Conservation (phyloP, 1,139 yeast species). For the Nadsonia starkeyi-henricii region DNA sequence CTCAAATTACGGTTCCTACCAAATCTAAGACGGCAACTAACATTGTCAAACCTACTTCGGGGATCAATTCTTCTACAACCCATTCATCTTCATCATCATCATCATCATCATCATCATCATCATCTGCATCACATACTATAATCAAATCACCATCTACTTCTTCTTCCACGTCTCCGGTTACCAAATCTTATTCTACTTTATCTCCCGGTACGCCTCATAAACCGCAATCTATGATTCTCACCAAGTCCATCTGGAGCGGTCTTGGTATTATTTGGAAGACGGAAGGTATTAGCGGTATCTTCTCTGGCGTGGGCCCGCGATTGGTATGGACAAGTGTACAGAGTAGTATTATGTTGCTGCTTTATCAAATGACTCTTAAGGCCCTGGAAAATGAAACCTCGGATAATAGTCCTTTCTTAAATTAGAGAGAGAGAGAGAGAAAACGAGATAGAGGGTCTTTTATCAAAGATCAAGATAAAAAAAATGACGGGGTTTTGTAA, state of each 20-base stretch:
- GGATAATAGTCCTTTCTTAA: background rate
- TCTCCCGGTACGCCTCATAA: conserved; percentile 6
- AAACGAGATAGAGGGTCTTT: no score
- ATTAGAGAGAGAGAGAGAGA: no score
- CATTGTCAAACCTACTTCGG: no score
- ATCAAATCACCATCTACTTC: background rate
- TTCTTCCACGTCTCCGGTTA: conserved; percentile 6
- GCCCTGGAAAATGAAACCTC: conserved; percentile 11
- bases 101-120: background rate
- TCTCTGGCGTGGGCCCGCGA: conserved; percentile 93
- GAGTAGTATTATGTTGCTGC: conserved; percentile 82
- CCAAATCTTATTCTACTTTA: conserved; percentile 4
- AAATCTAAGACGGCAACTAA: conserved; percentile 4
- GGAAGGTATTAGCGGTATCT: conserved; percentile 71
- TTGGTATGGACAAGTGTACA: conserved; percentile 94
- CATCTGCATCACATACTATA: background rate
- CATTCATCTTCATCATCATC: conserved; percentile 10
- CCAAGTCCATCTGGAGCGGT: conserved; percentile 49
- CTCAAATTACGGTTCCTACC: conserved; percentile 29
- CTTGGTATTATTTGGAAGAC: conserved; percentile 48
- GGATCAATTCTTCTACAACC: conserved; percentile 7
- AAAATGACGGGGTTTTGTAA: no score
- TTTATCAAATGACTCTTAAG: conserved; percentile 44
- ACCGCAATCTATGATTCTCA: conserved; percentile 13
- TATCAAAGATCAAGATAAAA: no score